Percentiles rank a stretch among this genome's conserved stretches.
These are phyloP conservation scores for Pelargonium australe DNA, from an alignment of 441 rosid genomes.

Conservation along the genomic window DNA sequence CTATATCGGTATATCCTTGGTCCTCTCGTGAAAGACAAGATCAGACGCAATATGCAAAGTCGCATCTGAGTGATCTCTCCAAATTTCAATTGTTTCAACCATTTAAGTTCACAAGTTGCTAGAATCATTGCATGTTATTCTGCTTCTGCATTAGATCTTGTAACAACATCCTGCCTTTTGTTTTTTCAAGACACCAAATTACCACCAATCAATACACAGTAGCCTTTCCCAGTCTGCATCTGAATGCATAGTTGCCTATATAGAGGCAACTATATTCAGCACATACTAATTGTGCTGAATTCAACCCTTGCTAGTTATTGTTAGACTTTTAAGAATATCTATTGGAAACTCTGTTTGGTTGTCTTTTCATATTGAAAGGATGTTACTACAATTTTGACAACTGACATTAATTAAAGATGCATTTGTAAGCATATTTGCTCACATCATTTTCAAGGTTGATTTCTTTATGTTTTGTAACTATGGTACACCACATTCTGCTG, in stretches of 20 bases:
- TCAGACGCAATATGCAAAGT: no score
- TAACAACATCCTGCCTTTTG: neutral
- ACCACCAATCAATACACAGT: neutral
- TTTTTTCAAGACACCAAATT: conserved; percentile 3
- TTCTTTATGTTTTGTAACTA: neutral
- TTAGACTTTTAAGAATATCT: neutral
- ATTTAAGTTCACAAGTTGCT: neutral
- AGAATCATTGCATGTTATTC: neutral
- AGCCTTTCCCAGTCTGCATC: neutral
- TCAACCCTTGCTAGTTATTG: neutral
- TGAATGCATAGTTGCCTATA: neutral
- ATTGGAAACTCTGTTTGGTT: no score
- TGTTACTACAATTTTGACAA: neutral
- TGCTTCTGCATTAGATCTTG: neutral
- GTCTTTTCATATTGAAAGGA: neutral
- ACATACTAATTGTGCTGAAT: no score
- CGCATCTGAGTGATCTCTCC: no score
- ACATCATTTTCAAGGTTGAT: neutral
- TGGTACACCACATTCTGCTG: neutral
- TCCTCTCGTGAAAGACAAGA: no score
- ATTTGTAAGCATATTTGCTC: neutral
- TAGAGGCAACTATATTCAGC: no score
- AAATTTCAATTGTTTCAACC: neutral
- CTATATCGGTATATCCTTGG: no score
- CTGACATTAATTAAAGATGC: conserved; percentile 3